A percentile compares a stretch with the other conserved stretches of the same genome.
phyloP scores from a whole-genome alignment of 352 stramenopile species.

The Pythium guiyangense region DNA sequence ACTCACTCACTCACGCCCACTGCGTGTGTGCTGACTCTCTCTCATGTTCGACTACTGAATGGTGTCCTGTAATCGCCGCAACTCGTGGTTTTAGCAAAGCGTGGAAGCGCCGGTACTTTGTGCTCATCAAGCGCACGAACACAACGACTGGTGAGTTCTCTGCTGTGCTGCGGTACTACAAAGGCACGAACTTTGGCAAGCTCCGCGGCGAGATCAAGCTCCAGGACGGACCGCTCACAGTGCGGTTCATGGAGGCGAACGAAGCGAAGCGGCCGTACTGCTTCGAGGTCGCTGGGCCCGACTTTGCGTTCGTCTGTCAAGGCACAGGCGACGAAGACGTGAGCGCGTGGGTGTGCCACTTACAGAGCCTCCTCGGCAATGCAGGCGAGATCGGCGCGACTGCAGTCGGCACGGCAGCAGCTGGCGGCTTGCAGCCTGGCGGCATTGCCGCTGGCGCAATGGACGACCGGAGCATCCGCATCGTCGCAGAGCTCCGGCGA shows the following conservation, averaged over 20 bases:
- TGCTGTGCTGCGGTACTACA: constrained; percentile 83
- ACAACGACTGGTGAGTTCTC: constrained; percentile 57
- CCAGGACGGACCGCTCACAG: constrained; percentile 54
- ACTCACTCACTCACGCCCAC: neutral
- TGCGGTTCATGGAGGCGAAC: constrained; percentile 72
- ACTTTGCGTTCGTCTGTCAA: constrained; percentile 77
- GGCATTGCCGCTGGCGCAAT: constrained; percentile 28
- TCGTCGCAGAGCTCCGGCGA: constrained; percentile 72
- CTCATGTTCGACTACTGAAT: no score
- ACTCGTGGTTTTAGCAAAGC: constrained; percentile 65
- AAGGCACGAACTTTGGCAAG: constrained; percentile 77
- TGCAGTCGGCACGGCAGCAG: constrained; percentile 28
- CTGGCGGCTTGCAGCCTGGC: constrained; percentile 28
- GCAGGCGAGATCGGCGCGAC: constrained; percentile 33
- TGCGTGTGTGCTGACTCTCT: neutral
- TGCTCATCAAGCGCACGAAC: constrained; percentile 81
- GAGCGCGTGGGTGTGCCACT: constrained; percentile 80
- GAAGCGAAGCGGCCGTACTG: constrained; percentile 83
- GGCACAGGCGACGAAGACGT: constrained; percentile 81
- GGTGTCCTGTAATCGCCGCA: no score
- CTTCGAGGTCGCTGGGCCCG: constrained; percentile 70
- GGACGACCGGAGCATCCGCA: constrained; percentile 71
- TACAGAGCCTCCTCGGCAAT: constrained; percentile 61
- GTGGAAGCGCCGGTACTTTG: constrained; percentile 86
- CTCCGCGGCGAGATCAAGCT: constrained; percentile 74